Percentiles rank a stretch among this genome's conserved stretches.
These are phyloP conservation scores for Ogataea pignaliae DNA, from an alignment of 805 yeast genomes.

Conservation along the genomic window DNA sequence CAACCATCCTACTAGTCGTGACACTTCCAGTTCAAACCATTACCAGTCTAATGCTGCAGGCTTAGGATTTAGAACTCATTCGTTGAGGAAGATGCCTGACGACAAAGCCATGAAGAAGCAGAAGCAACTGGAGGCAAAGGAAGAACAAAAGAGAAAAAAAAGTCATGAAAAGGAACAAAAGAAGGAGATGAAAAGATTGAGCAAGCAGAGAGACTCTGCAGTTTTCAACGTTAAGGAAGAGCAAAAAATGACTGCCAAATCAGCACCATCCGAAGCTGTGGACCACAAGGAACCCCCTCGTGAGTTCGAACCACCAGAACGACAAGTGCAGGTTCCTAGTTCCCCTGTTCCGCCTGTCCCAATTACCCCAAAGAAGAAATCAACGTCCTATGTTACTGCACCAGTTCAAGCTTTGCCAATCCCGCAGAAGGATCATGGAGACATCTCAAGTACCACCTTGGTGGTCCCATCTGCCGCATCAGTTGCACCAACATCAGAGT, in stretches of 20 bases:
- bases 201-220: constrained; percentile 23
- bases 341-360: constrained; percentile 1
- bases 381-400: not conserved
- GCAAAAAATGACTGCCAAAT: not conserved
- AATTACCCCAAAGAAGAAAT: not conserved
- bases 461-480: not conserved
- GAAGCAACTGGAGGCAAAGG: constrained; percentile 14
- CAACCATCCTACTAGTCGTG: not conserved
- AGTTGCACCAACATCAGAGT: not conserved
- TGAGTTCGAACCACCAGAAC: not conserved
- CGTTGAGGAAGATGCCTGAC: constrained; percentile 22
- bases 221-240: constrained; percentile 11
- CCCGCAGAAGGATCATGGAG: not conserved
- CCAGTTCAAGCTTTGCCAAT: not conserved
- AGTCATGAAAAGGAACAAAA: constrained; percentile 21
- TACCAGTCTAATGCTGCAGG: constrained; percentile 28
- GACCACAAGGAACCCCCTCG: not conserved
- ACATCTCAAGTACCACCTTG: not conserved
- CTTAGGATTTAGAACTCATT: constrained; percentile 27
- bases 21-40: not conserved
- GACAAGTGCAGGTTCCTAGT: not conserved
- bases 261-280: not conserved
- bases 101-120: constrained; percentile 12
- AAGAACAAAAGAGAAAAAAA: constrained; percentile 18
- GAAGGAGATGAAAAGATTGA: constrained; percentile 18